Evolutionary conservation across 768 basidiomycete species (phyloP), one percentile per base, ranked within the genome.

Genomic region (Rhizopogon vulgaris): DNA sequence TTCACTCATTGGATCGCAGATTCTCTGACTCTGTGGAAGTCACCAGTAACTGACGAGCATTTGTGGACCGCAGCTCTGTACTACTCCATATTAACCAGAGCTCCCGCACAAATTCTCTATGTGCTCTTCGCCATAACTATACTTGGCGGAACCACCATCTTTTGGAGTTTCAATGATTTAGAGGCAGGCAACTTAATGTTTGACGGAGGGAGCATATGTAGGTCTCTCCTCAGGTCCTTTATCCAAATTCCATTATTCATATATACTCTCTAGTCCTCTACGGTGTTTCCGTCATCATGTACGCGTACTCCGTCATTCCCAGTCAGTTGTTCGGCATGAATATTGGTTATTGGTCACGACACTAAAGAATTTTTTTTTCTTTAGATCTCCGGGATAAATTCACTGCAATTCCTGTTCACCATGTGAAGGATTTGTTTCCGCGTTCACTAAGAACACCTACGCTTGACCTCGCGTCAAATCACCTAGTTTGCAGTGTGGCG

Each of bases 1-100:
- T 90, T 90, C 65, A 91, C 89, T 34, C 86, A 93, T 64, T 93
- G 90, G 90, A 91, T 90, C 56, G 90, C 90, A n/a, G 90, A 93
- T 74, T 91, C 89, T 1, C 72, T 90, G 48, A 93, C 90, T 32
- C 76, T 93, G 38, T 93, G 90, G 90, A 90, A 88, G 71, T 82
- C 87, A 11, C 89, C 90, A 39, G 77, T 85, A 59, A 91, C 87
- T n/a, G 89, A 93, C 60, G 82, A 83, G 56, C 81, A 87, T 58
- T 76, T 93, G 11, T 90, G 87, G 85, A 85, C 82, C 7, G 84
- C 90, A 2, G 90, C 90, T 6, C 71, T 78, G 48, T 93, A 93
- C 67, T 93, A 93, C 65, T 78, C 86, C 34, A 82, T 89, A 52
- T 76, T 93, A 50, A 77, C 87, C 22, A 85, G 81, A 56, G 80